Conservation (phyloP, 78 protist genomes). For the Trichosphaerium sp. region DNA sequence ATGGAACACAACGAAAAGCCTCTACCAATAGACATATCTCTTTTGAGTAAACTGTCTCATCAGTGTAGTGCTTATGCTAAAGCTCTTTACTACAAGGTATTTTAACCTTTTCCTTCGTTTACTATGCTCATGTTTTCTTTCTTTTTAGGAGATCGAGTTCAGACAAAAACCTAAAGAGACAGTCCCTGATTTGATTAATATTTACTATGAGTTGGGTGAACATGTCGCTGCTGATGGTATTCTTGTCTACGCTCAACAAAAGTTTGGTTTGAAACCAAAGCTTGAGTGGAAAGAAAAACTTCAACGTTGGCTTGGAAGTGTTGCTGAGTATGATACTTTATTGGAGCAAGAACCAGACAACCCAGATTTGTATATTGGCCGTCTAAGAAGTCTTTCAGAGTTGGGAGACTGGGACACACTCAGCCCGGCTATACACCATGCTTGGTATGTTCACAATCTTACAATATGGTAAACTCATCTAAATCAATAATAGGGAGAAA, state of each 20-base stretch:
- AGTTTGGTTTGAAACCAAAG: background rate
- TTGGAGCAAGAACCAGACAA: background rate
- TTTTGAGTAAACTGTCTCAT: background rate
- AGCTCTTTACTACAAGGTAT: background rate
- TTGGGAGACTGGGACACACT: background rate
- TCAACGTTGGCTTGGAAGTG: background rate
- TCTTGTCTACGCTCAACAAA: background rate
- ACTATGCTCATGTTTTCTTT: background rate
- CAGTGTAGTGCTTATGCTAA: conserved; percentile 1
- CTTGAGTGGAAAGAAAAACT: background rate
- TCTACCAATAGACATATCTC: background rate
- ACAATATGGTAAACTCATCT: too few relatives aligned
- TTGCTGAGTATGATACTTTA: background rate
- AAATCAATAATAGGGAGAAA: too few relatives aligned
- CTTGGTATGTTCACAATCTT: background rate
- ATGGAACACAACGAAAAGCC: conserved; percentile 2
- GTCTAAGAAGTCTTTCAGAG: background rate
- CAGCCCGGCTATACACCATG: background rate
- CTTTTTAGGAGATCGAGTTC: background rate
- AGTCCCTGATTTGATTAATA: background rate
- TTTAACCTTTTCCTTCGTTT: too few relatives aligned
- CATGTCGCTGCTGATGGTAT: background rate
- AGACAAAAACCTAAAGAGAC: background rate
- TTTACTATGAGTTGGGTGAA: background rate
- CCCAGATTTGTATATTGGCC: background rate